Conservation (phyloP, 371 early-diverging fungal genomes). For the Blakeslea trispora region DNA sequence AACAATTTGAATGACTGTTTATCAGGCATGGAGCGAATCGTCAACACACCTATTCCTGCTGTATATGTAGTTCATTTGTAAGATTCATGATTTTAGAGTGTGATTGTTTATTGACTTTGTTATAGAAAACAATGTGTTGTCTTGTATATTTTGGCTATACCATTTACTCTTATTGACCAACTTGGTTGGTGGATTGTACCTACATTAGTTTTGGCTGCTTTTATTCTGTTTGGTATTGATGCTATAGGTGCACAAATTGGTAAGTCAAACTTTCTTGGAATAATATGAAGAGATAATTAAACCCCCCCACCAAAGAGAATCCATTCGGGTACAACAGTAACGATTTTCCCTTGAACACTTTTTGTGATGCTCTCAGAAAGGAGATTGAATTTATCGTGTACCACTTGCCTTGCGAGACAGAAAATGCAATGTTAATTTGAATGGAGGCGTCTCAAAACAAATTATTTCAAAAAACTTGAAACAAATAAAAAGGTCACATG, state of each 20-base stretch:
- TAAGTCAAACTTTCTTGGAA: no score
- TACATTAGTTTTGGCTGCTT: slow-evolving; percentile 60
- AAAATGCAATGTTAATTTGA: slow-evolving; percentile 25
- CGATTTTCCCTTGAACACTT: slow-evolving; percentile 47
- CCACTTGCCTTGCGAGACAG: slow-evolving; percentile 42
- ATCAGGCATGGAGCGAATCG: slow-evolving; percentile 72
- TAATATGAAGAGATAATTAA: no score
- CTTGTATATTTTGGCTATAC: slow-evolving; percentile 67
- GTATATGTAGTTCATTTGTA: slow-evolving; percentile 78
- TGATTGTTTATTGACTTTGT: background rate
- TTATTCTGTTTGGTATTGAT: slow-evolving; percentile 76
- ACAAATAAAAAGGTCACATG: no score
- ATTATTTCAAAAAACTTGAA: no score
- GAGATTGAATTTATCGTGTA: slow-evolving; percentile 51
- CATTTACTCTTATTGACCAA: slow-evolving; percentile 64
- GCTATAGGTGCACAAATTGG: slow-evolving; percentile 55
- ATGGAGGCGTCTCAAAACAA: no score
- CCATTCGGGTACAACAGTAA: slow-evolving; percentile 71
- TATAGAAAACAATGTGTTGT: slow-evolving; percentile 65
- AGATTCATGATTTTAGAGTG: slow-evolving; percentile 6
- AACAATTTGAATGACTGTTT: slow-evolving; percentile 66
- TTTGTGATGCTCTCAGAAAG: slow-evolving; percentile 43
- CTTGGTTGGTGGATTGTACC: slow-evolving; percentile 65
- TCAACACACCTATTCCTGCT: slow-evolving; percentile 77
- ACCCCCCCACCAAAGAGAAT: slow-evolving; percentile 46